Evolutionary conservation across 169 alveolate genomes (phyloP), one percentile per base, ranked within the genome.

Genomic region (Plasmodium gaboni): DNA sequence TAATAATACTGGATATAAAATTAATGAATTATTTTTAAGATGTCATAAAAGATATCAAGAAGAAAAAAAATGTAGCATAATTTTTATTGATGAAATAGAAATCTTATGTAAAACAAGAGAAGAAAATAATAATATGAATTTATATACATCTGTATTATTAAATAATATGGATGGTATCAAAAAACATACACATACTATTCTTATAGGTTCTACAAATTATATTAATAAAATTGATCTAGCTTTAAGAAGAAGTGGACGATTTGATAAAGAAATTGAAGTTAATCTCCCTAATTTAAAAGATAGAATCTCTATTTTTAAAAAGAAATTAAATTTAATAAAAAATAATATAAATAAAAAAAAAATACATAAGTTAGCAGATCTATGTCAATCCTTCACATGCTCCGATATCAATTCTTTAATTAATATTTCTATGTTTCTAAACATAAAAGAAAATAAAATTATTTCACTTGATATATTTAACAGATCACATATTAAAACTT

Each of bases 201-300:
- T 98, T 15, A 93, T 99, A 50, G 99, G 99, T 28, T 95, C 99
- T 42, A 98, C 99, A 13, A 97, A 96, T 78, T 95, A 95, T 60
- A 93, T 96, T 13, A 96, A 97, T 26, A 94, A 96, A 59, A 74
- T 99, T 57, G 99, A 98, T 88, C 95, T 97, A 17, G 98, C 99
- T 17, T 74, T 98, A 19, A 97, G 99, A 76, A 92, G 99, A 87
- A 98, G 99, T 12, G 99, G 99, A 8, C 94, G 99, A 70, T 95
- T 99, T 71, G 99, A 99, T 85, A 95, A 96, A 48, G 99, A 98
- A 72, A 95, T 98, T 13, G 95, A 97, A 70, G 94, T 98, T 17
- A 98, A 97, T 46, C 96, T 98, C n/a, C 99, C 99, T 12, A 95
- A 93, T 85, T 92, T 94, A 51, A 88, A 89, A 38, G 98, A 97